Conservation (phyloP, 73 alveolate species). For the Breviolum minutum region DNA sequence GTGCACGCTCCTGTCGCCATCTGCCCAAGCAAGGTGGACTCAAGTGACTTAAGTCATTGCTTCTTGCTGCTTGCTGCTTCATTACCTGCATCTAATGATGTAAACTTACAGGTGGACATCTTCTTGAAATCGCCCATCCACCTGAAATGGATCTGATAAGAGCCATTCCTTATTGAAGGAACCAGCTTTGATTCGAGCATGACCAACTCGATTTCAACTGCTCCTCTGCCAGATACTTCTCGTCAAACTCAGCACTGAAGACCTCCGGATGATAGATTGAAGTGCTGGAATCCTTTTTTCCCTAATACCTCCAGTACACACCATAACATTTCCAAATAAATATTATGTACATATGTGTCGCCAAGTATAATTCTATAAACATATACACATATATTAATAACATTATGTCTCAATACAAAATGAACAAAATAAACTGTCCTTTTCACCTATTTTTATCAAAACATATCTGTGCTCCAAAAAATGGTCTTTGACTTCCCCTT, state of each 20-base stretch:
- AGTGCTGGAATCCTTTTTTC: neutral
- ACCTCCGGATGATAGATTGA: neutral
- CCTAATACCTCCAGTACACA: neutral
- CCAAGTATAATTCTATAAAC: neutral
- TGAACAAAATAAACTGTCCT: no score
- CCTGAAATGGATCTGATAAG: neutral
- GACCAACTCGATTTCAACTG: neutral
- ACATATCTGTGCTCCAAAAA: neutral
- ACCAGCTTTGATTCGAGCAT: neutral
- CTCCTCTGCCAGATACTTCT: slow-evolving; percentile 80
- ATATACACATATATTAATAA: no score
- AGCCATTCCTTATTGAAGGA: neutral
- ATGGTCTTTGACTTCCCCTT: neutral
- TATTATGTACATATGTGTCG: neutral
- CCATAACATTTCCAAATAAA: no score
- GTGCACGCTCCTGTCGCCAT: slow-evolving; percentile 60
- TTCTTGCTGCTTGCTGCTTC: no score
- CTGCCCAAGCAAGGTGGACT: no score
- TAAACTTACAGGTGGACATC: no score
- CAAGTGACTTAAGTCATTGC: no score
- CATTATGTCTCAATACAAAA: no score
- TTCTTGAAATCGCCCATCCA: neutral
- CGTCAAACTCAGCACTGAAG: slow-evolving; percentile 71
- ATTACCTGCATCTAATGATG: no score
- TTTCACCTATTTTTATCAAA: no score